Conservation (phyloP, 2,329 filamentous ascomycete genomes). For the Cercospora sojina region DNA sequence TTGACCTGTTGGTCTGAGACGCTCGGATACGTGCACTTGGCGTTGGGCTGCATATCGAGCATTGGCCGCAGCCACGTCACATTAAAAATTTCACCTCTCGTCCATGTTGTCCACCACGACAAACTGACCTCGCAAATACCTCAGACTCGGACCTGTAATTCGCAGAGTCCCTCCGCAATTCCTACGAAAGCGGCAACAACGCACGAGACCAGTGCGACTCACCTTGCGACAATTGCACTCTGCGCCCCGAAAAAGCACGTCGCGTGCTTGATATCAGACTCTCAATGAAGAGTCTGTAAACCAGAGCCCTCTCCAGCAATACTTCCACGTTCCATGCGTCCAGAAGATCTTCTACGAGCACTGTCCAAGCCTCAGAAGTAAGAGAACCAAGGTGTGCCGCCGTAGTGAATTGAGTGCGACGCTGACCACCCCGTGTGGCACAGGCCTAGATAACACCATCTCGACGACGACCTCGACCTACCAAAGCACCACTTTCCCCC, state of each 20-base stretch:
- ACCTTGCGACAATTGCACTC: background rate
- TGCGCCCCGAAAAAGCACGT: slow-evolving; percentile 1
- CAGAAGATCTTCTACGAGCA: slow-evolving; percentile 85
- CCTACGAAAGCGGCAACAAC: background rate
- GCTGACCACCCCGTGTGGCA: slow-evolving; percentile 13
- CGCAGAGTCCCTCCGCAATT: background rate
- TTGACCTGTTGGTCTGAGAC: slow-evolving; percentile 1
- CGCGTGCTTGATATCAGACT: slow-evolving; percentile 8
- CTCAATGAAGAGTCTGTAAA: slow-evolving; percentile 18
- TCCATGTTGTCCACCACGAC: background rate
- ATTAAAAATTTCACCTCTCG: background rate
- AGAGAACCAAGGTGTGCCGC: slow-evolving; percentile 39
- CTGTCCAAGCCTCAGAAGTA: slow-evolving; percentile 94
- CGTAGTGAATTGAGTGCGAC: slow-evolving; percentile 9
- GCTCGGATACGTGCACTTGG: background rate
- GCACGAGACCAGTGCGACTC: background rate
- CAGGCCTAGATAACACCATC: slow-evolving; percentile 67
- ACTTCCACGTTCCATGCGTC: slow-evolving; percentile 67
- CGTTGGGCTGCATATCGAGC: background rate
- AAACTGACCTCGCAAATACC: background rate
- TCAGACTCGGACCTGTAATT: background rate
- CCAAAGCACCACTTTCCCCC: slow-evolving; percentile 46
- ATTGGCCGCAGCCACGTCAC: background rate
- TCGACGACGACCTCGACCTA: slow-evolving; percentile 8
- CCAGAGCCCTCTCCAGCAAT: background rate